A percentile compares a stretch with the other conserved stretches of the same genome.
phyloP scores from a whole-genome alignment of 108 stramenopile species.

The Conticribra weissflogii region DNA sequence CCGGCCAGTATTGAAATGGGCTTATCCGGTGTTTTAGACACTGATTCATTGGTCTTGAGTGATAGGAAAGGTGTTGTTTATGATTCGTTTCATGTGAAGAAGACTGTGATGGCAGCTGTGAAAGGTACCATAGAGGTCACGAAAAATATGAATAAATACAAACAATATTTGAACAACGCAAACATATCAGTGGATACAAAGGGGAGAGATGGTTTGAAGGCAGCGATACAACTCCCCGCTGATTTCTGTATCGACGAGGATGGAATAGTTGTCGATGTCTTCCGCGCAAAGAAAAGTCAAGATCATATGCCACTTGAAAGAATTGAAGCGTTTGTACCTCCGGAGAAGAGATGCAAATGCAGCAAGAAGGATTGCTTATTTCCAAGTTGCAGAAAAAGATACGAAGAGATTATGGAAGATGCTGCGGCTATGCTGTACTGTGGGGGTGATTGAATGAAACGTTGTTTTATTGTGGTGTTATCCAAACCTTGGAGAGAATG shows the following conservation, averaged over 20 bases:
- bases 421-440: neutral
- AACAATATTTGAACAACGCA: neutral
- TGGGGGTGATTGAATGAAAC: no score
- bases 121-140: neutral
- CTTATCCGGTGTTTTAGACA: neutral
- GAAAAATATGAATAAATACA: neutral
- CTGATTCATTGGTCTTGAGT: neutral
- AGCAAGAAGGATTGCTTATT: conserved; percentile 15
- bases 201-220: neutral
- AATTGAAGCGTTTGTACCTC: conserved; percentile 13
- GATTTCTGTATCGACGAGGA: conserved; percentile 22
- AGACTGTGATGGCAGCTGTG: neutral
- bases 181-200: neutral
- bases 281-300: neutral
- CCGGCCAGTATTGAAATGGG: neutral
- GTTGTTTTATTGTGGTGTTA: no score
- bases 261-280: conserved; percentile 15
- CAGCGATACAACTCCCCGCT: conserved; percentile 3
- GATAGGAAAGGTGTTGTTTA: conserved; percentile 10
- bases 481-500: no score
- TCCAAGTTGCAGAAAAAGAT: neutral
- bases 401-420: neutral
- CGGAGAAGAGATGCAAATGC: conserved; percentile 15
- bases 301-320: conserved; percentile 11
- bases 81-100: conserved; percentile 7